phyloP scores from a whole-genome alignment of 352 stramenopile genomes.

The Elongisporangium undulatum region DNA sequence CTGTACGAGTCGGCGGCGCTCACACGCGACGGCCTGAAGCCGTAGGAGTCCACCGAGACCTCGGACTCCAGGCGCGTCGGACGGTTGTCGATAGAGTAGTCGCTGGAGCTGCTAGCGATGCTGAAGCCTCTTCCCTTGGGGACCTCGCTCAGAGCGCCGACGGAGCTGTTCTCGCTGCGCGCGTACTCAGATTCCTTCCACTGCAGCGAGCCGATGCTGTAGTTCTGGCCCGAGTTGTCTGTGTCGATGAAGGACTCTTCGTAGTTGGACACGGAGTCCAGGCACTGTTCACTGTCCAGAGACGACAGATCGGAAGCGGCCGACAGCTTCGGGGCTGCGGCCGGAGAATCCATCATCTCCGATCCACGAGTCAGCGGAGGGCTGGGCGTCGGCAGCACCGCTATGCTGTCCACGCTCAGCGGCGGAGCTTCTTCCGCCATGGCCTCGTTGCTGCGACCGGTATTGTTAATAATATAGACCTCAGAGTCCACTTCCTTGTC shows the following conservation, averaged over 20 bases:
- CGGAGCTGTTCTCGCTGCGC: conserved; percentile 16
- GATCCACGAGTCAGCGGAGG: conserved; percentile 32
- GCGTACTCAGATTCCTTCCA: conserved; percentile 42
- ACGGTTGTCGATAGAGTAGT: conserved; percentile 38
- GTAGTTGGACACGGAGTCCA: conserved; percentile 49
- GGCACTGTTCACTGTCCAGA: conserved; percentile 30
- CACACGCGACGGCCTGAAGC: conserved; percentile 39
- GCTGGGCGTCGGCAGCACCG: background rate
- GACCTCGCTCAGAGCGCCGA: background rate
- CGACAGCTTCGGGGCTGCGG: conserved; percentile 14
- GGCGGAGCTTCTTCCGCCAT: background rate
- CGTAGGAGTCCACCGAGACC: conserved; percentile 70
- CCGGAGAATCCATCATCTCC: conserved; percentile 27
- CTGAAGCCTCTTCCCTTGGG: conserved; percentile 30
- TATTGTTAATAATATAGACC: conserved; percentile 46
- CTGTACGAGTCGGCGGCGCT: conserved; percentile 64
- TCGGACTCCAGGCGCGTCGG: conserved; percentile 50
- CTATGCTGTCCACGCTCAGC: background rate
- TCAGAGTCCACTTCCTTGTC: conserved; percentile 10
- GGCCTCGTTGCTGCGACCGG: conserved; percentile 34
- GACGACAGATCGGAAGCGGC: conserved; percentile 38
- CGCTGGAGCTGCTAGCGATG: conserved; percentile 30
- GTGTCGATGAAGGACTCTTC: conserved; percentile 39
- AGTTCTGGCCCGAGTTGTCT: conserved; percentile 17
- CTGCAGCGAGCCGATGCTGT: conserved; percentile 36